A percentile compares a stretch with the other conserved stretches of the same genome.
Conservation (phyloP, 1,284 basidiomycete species). For the Puccinia coronata region DNA sequence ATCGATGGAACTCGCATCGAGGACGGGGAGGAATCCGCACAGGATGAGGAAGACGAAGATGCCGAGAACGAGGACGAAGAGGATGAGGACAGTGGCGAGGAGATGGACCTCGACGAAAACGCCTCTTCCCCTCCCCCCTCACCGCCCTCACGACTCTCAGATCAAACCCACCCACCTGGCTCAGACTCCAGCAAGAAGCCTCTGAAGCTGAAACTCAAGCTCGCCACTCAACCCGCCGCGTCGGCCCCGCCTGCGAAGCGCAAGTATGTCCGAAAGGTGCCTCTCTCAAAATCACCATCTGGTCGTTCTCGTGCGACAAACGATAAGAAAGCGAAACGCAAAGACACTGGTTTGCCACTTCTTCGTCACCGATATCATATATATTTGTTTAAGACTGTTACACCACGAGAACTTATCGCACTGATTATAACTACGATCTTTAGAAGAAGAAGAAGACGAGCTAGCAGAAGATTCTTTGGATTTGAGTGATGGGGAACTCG, state of each 20-base stretch:
- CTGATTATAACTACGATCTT: not conserved
- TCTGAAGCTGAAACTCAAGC: constrained; percentile 48
- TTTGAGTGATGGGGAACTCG: constrained; percentile 21
- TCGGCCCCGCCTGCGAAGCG: constrained; percentile 16
- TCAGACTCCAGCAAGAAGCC: constrained; percentile 36
- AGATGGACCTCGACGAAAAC: constrained; percentile 47
- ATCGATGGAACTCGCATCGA: constrained; percentile 4
- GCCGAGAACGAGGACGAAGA: constrained; percentile 32
- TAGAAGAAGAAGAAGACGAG: constrained; percentile 48
- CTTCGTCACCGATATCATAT: not conserved
- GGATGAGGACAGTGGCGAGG: constrained; percentile 28
- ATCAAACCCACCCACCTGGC: constrained; percentile 8
- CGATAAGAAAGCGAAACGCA: constrained; percentile 30
- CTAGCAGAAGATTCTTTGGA: constrained; percentile 35
- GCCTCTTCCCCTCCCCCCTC: constrained; percentile 24
- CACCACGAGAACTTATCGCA: not conserved
- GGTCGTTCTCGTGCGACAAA: constrained; percentile 21
- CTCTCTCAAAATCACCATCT: constrained; percentile 4
- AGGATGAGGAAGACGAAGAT: constrained; percentile 36
- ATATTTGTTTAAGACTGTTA: not conserved
- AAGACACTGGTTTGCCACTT: not conserved
- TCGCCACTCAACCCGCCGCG: constrained; percentile 31
- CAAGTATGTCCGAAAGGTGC: constrained; percentile 35
- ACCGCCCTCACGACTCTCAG: constrained; percentile 35
- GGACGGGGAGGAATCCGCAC: constrained; percentile 21